These are phyloP conservation scores for Sporisorium graminicola DNA, from an alignment of 1,284 basidiomycete genomes.

Conservation along the genomic window DNA sequence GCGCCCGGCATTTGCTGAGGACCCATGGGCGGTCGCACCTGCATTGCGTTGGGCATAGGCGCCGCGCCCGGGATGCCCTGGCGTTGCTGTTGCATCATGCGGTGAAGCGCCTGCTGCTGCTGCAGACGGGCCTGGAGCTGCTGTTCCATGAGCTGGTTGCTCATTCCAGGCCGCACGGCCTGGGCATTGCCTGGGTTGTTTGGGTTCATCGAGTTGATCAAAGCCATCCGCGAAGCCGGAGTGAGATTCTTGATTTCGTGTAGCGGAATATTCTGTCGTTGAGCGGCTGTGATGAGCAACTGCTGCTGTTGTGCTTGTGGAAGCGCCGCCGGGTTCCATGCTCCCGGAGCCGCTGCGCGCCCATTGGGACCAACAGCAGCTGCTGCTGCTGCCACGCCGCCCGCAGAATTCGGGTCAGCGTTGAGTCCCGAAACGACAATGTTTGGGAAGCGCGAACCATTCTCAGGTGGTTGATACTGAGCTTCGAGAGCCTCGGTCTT, in stretches of 20 bases:
- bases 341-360: constrained; percentile 24
- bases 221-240: constrained; percentile 54
- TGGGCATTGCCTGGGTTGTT: constrained; percentile 50
- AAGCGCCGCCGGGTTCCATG: constrained; percentile 52
- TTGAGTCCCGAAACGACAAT: constrained; percentile 42
- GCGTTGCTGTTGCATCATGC: constrained; percentile 58
- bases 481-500: constrained; percentile 49
- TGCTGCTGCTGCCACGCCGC: constrained; percentile 6
- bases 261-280: constrained; percentile 60
- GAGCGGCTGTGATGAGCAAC: constrained; percentile 60
- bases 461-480: constrained; percentile 45
- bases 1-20: constrained; percentile 43
- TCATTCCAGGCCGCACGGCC: constrained; percentile 42
- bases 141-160: constrained; percentile 49
- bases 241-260: constrained; percentile 66
- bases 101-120: constrained; percentile 56
- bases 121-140: constrained; percentile 60
- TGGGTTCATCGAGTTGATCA: constrained; percentile 60
- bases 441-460: constrained; percentile 47
- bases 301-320: constrained; percentile 64
- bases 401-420: constrained; percentile 19
- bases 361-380: constrained; percentile 24
- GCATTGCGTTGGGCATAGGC: constrained; percentile 38
- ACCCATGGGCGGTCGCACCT: constrained; percentile 44
- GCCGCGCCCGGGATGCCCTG: constrained; percentile 38